Percentiles rank a stretch among this genome's conserved stretches.
Conservation (phyloP, 306 rosid species). For the Cucurbita pepo region DNA sequence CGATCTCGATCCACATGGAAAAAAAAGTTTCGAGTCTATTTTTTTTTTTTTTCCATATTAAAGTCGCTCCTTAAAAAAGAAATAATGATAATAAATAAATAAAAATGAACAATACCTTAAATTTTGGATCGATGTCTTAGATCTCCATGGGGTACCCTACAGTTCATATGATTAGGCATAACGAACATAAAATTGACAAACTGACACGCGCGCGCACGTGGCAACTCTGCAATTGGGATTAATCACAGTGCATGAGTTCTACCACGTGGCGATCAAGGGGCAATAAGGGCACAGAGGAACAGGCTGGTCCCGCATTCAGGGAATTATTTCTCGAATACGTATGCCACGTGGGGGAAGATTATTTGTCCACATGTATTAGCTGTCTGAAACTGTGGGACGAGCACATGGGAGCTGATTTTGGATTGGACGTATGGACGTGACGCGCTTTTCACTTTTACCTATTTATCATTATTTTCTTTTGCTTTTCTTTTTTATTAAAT, state of each 20-base stretch:
- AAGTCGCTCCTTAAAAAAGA: background rate
- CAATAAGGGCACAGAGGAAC: too few species aligned
- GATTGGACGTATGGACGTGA: too few species aligned
- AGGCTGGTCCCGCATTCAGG: background rate
- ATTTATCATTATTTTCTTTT: too few species aligned
- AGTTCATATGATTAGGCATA: background rate
- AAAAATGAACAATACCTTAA: background rate
- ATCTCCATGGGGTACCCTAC: background rate
- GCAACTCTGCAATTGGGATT: background rate
- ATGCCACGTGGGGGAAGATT: background rate
- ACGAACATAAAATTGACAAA: background rate
- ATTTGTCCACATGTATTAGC: background rate
- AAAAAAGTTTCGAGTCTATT: background rate
- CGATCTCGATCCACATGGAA: too few species aligned
- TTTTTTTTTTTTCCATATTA: background rate
- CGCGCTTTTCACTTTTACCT: too few species aligned
- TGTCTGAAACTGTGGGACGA: background rate
- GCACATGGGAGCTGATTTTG: background rate
- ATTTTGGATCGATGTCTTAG: background rate
- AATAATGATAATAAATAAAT: too few species aligned
- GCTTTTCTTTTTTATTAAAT: too few species aligned
- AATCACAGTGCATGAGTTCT: background rate
- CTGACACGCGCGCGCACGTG: background rate
- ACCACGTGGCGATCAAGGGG: background rate
- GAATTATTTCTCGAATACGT: background rate